phyloP scores from a whole-genome alignment of 2,329 filamentous ascomycete genomes.

The Ploettnerulaceae sp. region DNA sequence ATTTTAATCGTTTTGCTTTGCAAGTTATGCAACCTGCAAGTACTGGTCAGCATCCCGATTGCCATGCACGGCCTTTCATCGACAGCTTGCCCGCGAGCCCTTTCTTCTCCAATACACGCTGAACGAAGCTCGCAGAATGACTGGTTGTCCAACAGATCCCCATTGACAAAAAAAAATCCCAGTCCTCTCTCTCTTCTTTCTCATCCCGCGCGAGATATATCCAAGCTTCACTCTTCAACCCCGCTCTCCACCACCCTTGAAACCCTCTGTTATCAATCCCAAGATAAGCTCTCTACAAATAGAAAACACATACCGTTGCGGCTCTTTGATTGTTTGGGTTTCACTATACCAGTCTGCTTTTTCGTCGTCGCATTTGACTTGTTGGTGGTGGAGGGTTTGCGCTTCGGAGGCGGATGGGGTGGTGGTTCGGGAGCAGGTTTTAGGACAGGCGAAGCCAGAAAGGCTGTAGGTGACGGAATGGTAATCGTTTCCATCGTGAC shows the following conservation, averaged over 20 bases:
- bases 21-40: constrained; percentile 64
- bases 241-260: not conserved
- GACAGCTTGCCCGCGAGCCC: not conserved
- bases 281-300: constrained; percentile 24
- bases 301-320: constrained; percentile 57
- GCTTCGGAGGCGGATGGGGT: constrained; percentile 25
- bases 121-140: too few relatives aligned
- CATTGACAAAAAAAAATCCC: too few relatives aligned
- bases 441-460: constrained; percentile 39
- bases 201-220: not conserved
- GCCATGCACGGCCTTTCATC: constrained; percentile 3
- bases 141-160: too few relatives aligned
- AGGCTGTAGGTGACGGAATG: constrained; percentile 55
- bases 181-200: not conserved
- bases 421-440: constrained; percentile 31
- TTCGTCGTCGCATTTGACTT: constrained; percentile 19
- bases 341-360: constrained; percentile 41
- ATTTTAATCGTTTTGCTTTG: constrained; percentile 69
- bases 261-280: constrained; percentile 27
- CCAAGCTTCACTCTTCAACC: not conserved
- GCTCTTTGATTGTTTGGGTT: constrained; percentile 70
- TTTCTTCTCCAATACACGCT: not conserved
- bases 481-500: constrained; percentile 51
- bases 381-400: constrained; percentile 23
- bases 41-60: constrained; percentile 17